Evolutionary conservation across 202 grass and related monocot species (phyloP).

Genomic region (Panicum virgatum): DNA sequence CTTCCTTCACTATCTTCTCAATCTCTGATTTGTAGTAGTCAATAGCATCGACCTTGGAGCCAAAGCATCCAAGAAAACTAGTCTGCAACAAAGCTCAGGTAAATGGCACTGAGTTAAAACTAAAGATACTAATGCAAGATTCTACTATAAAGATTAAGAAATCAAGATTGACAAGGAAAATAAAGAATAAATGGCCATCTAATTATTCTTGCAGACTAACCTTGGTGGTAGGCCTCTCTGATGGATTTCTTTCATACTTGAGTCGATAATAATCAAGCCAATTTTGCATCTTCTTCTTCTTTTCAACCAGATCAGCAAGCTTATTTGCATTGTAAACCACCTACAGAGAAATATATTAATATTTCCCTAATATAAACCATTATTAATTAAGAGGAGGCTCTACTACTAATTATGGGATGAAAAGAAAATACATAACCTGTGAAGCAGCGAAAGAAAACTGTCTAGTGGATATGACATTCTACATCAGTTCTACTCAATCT

Average conservation of each 20-base stretch:
- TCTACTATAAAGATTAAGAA: slow-evolving; percentile 6
- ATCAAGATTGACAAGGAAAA: slow-evolving; percentile 7
- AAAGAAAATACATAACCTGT: neutral
- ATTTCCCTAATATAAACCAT: neutral
- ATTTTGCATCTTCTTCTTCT: slow-evolving; percentile 88
- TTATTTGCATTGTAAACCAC: slow-evolving; percentile 93
- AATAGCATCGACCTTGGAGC: slow-evolving; percentile 84
- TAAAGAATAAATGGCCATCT: neutral
- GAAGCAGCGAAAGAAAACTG: slow-evolving; percentile 9
- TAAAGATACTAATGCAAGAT: slow-evolving; percentile 8
- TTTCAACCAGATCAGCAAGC: slow-evolving; percentile 77
- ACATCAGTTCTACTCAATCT: slow-evolving; percentile 20
- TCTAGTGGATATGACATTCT: neutral
- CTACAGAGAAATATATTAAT: slow-evolving; percentile 41
- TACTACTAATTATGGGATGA: neutral
- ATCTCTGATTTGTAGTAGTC: slow-evolving; percentile 87
- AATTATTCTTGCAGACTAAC: slow-evolving; percentile 39
- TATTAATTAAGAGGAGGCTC: neutral
- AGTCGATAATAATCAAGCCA: slow-evolving; percentile 89
- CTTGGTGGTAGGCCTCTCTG: slow-evolving; percentile 76
- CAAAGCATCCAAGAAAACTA: slow-evolving; percentile 78
- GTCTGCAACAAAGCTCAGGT: slow-evolving; percentile 40
- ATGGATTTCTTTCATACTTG: slow-evolving; percentile 80
- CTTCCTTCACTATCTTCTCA: slow-evolving; percentile 70
- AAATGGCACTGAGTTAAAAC: slow-evolving; percentile 21